Conservation (phyloP, 805 yeast species). For the Ogataea polymorpha region DNA sequence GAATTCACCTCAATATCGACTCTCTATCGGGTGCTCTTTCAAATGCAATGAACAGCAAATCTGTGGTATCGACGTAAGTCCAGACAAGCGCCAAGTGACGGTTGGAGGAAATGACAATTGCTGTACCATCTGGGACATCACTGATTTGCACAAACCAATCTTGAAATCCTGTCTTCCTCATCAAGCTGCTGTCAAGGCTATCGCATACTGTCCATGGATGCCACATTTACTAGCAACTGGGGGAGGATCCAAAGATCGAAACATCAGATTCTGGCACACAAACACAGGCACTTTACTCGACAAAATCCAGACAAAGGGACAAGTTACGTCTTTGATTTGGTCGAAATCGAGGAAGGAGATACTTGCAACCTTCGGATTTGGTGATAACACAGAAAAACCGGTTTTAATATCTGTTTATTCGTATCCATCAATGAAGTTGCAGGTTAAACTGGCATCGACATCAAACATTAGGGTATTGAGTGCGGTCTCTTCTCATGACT, state of each 20-base stretch:
- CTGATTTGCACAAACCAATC: slow-evolving; percentile 38
- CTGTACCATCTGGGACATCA: slow-evolving; percentile 74
- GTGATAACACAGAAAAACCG: slow-evolving; percentile 46
- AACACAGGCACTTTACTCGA: slow-evolving; percentile 67
- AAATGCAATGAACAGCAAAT: slow-evolving; percentile 56
- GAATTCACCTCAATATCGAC: slow-evolving; percentile 6
- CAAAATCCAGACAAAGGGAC: slow-evolving; percentile 58
- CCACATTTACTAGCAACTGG: slow-evolving; percentile 81
- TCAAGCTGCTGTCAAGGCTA: slow-evolving; percentile 84
- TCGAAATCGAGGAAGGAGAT: slow-evolving; percentile 59
- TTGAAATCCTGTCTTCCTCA: slow-evolving; percentile 56
- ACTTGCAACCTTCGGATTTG: slow-evolving; percentile 80
- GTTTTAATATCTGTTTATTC: slow-evolving; percentile 56
- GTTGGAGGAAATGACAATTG: slow-evolving; percentile 84
- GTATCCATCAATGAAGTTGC: slow-evolving; percentile 59
- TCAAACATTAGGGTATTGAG: slow-evolving; percentile 59
- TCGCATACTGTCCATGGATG: slow-evolving; percentile 91
- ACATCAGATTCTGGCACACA: slow-evolving; percentile 86
- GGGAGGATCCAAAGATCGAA: slow-evolving; percentile 80
- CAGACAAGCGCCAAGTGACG: slow-evolving; percentile 55
- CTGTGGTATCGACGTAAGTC: slow-evolving; percentile 63
- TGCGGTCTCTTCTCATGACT: slow-evolving; percentile 66
- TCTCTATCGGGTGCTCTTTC: slow-evolving; percentile 29
- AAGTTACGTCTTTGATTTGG: slow-evolving; percentile 81
- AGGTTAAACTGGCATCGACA: slow-evolving; percentile 48